phyloP scores from a whole-genome alignment of 306 rosid species.

The Malus sylvestris region DNA sequence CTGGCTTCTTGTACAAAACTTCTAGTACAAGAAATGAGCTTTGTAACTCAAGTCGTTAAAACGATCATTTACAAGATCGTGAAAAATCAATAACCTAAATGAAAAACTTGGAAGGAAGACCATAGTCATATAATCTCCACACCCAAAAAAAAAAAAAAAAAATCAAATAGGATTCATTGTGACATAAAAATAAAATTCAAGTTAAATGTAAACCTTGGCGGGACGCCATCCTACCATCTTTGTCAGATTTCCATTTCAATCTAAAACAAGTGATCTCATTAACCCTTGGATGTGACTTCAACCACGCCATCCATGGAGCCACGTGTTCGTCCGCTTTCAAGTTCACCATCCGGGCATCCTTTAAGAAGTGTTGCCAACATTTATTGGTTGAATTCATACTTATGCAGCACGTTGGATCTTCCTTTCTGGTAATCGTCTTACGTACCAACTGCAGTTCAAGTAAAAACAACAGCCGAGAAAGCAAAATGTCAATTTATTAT shows the following conservation, averaged over 20 bases:
- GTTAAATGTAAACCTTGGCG: neutral
- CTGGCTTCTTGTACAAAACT: neutral
- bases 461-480: neutral
- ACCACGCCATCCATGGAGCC: neutral
- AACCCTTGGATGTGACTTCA: neutral
- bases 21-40: neutral
- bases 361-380: conserved; percentile 61
- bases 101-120: neutral
- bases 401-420: conserved; percentile 41
- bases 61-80: too few species aligned
- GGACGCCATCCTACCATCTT: neutral
- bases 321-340: neutral
- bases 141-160: neutral
- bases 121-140: neutral
- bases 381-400: conserved; percentile 26
- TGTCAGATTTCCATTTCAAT: neutral
- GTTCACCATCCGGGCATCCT: too few species aligned
- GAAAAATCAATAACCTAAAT: neutral
- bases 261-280: neutral
- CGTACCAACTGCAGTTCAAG: neutral
- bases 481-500: neutral
- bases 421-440: neutral
- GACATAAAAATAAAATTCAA: neutral
- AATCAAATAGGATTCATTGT: neutral
- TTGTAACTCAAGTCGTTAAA: too few species aligned